A percentile compares a stretch with the other conserved stretches of the same genome.
Conservation (phyloP, 2,329 filamentous ascomycete species). For the Trichoderma koningiopsis region DNA sequence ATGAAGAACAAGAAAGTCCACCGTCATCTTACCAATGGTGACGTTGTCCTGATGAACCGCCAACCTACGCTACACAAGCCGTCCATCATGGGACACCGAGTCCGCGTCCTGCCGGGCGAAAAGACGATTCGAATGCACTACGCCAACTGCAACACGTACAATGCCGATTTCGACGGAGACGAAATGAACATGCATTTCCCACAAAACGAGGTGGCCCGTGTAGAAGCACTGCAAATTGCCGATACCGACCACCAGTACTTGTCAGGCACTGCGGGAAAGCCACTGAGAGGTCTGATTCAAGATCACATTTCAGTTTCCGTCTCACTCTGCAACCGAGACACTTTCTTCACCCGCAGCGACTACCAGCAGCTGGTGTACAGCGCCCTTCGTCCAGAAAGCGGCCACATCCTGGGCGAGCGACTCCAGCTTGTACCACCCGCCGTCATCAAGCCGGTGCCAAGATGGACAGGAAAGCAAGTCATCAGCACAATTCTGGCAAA, state of each 20-base stretch:
- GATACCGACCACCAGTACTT: slow-evolving; percentile 98
- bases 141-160: slow-evolving; percentile 99
- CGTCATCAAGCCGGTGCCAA: slow-evolving; percentile 74
- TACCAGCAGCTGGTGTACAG: slow-evolving; percentile 95
- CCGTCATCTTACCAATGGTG: slow-evolving; percentile 91
- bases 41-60: slow-evolving; percentile 98
- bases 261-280: slow-evolving; percentile 89
- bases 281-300: slow-evolving; percentile 92
- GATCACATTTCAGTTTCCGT: slow-evolving; percentile 97
- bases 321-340: slow-evolving; percentile 85
- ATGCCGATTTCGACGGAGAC: slow-evolving; percentile 98
- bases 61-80: slow-evolving; percentile 98
- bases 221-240: slow-evolving; percentile 89
- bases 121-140: slow-evolving; percentile 99
- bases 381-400: slow-evolving; percentile 84
- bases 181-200: slow-evolving; percentile 99
- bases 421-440: slow-evolving; percentile 81
- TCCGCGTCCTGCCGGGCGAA: slow-evolving; percentile 87
- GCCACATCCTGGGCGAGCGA: slow-evolving; percentile 79
- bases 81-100: slow-evolving; percentile 97
- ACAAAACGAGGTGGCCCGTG: slow-evolving; percentile 90
- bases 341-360: slow-evolving; percentile 82
- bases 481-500: slow-evolving; percentile 93
- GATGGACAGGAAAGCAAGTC: slow-evolving; percentile 97
- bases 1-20: slow-evolving; percentile 94